A percentile compares a stretch with the other conserved stretches of the same genome.
These are phyloP conservation scores for Tinospora cordifolia DNA, from an alignment of 164 flowering plant genomes.

Conservation along the genomic window DNA sequence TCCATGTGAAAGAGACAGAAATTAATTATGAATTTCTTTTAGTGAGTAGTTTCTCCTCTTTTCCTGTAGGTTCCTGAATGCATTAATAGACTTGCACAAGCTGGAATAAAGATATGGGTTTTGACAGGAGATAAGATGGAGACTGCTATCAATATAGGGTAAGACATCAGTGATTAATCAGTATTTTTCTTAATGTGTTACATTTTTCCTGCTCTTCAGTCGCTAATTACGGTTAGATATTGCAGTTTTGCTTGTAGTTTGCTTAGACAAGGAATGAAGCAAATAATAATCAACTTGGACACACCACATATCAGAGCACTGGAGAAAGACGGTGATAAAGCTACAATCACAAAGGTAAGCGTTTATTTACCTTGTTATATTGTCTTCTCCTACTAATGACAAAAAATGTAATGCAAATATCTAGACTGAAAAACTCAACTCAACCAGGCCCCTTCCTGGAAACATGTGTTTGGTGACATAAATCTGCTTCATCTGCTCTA, in stretches of 20 bases:
- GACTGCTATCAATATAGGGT: constrained; percentile 75
- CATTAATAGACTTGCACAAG: constrained; percentile 65
- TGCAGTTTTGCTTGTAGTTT: constrained; percentile 67
- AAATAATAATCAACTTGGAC: constrained; percentile 51
- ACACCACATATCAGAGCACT: constrained; percentile 41
- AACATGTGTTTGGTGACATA: too few relatives aligned
- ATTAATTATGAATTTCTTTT: background rate
- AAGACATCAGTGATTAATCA: background rate
- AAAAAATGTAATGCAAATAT: background rate
- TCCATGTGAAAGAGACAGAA: background rate
- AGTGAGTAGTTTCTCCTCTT: background rate
- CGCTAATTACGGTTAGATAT: constrained; percentile 15
- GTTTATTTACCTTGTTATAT: background rate
- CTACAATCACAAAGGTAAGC: constrained; percentile 50
- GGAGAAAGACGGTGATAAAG: constrained; percentile 62
- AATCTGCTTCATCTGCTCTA: too few relatives aligned
- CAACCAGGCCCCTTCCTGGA: too few relatives aligned
- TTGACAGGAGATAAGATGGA: constrained; percentile 81
- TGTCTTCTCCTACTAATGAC: background rate
- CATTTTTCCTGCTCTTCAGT: background rate
- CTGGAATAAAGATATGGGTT: constrained; percentile 70
- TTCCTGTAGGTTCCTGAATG: constrained; percentile 57
- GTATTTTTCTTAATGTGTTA: background rate
- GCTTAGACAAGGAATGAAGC: constrained; percentile 68
- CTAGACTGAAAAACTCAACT: background rate